Evolutionary conservation across 1,284 basidiomycete genomes (phyloP), one percentile per base, ranked within the genome.

Genomic region (Microbotryum intermedium): DNA sequence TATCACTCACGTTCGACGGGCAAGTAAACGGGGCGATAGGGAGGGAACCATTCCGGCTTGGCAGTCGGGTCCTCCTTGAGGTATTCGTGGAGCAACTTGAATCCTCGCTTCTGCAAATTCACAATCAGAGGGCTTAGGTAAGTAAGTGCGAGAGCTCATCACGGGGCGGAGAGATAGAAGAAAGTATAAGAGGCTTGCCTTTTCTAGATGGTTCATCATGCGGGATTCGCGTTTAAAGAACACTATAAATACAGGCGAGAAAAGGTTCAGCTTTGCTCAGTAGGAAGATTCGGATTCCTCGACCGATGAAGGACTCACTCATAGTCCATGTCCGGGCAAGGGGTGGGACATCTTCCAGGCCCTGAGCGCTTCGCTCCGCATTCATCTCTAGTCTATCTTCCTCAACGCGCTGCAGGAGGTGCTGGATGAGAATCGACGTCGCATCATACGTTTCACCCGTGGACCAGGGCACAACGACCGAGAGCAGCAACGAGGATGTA

Each of bases 211-310:
- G 1, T 55, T 30, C 6, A 65, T 60, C 42, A 67, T 54, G 13
- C 66, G 58, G 16, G 60, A 58, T 7, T 65, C 62, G 1, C 52
- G 58, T 47, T 60, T 60, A 59, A 66, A 67, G 59, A 69, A 68
- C 59, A 68, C 61, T 57, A 53, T 30, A 18, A 42, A 43, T 18
- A 18, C 16, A 39, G 13, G 34, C 18, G 3, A 16, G 13, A 2
- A 16, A 16, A 0, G 6, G 3, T 26, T 34, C 25, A 52, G 52
- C 26, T 20, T 1, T 13, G 2, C 2, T 20, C 16, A n/a, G 1
- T 9, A 3, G n/a, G n/a, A n/a, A n/a, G n/a, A n/a, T n/a, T n/a
- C 10, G 7, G 18, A 28, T 6, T 18, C 2, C 5, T 23, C 30
- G 39, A 18, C 2, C 8, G 9, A 1, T 16, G 20, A 0, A 2